phyloP scores from a whole-genome alignment of 345 rosid genomes.

The Brassica rapa region DNA sequence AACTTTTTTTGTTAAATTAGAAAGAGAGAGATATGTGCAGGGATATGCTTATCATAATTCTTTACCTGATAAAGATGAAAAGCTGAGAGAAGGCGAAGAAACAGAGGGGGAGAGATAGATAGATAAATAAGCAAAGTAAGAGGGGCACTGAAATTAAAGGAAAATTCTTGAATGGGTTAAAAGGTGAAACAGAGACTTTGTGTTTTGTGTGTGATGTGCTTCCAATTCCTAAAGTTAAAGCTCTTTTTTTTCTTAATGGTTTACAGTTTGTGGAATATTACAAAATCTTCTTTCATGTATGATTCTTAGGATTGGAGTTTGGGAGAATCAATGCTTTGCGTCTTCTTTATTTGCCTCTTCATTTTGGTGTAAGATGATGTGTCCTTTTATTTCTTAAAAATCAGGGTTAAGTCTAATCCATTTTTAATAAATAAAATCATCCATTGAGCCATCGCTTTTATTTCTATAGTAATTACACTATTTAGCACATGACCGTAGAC shows the following conservation, averaged over 20 bases:
- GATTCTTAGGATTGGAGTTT: conserved; percentile 17
- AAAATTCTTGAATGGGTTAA: conserved; percentile 23
- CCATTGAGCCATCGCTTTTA: neutral
- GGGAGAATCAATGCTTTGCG: conserved; percentile 38
- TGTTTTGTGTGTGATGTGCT: conserved; percentile 29
- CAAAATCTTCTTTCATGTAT: conserved; percentile 38
- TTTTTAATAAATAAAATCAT: neutral
- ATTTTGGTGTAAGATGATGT: conserved; percentile 32
- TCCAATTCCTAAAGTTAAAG: conserved; percentile 37
- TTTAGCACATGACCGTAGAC: neutral
- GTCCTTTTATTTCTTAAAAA: conserved; percentile 6
- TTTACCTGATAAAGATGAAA: conserved; percentile 39
- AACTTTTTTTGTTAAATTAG: conserved; percentile 6
- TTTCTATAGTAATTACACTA: neutral
- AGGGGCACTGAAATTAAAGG: conserved; percentile 41
- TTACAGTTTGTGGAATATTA: conserved; percentile 26
- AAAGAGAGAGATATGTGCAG: conserved; percentile 9
- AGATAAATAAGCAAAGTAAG: conserved; percentile 9
- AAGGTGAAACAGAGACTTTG: conserved; percentile 26
- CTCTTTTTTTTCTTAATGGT: neutral
- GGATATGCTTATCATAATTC: conserved; percentile 10
- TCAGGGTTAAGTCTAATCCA: conserved; percentile 2
- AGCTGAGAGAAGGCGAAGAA: conserved; percentile 33
- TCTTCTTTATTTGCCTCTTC: conserved; percentile 38
- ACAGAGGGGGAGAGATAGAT: conserved; percentile 27